Base-by-base conservation (phyloP, 768 basidiomycete species). In the Termitomyces sp. region DNA sequence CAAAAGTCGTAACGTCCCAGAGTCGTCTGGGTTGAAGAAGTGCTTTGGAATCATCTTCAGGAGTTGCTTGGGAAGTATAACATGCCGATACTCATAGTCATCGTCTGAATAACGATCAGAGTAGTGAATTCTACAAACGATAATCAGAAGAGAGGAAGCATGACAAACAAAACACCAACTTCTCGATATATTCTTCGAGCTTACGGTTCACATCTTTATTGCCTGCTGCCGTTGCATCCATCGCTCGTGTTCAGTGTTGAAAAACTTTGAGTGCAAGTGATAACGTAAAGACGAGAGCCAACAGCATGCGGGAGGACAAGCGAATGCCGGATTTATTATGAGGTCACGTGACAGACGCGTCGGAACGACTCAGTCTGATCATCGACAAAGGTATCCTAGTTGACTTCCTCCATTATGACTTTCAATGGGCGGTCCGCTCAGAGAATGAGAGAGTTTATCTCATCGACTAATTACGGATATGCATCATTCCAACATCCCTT, bases 61-160 rank as follows among this genome's bases (percentile, higher is more conserved):
- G 60, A 98, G 84, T 54, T 89, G 90, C 68, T 97, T 97, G 6
- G 96, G 96, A 18, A 99, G 76, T 62, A 97, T 97, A 61, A 99
- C 96, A 71, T 98, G 96, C 54, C 93, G 89, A 68, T 98, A 98
- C 77, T 98, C 95, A 70, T 82, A 97, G 60, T 82, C 73, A 70
- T 96, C 92, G 71, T 98, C 95, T 7, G 90, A 83, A 70, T 98
- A 94, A 58, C 91, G 86, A 70, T 93, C 90, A 56, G 91, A 94
- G 67, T 94, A 94, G 65, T 91, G 87, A 63, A 94, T 94, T 68
- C 91, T 93, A 54, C 38, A 52, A 46, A 53, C 27, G 41, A 33
- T 47, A 54, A 58, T 60, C 41, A 57, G 53, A 60, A 63, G 54
- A 53, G 53, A 46, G 22, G 41, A 48, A 44, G 16, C 42, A 44